phyloP scores from a whole-genome alignment of 768 basidiomycete species.

The Hygrocybe punicea region DNA sequence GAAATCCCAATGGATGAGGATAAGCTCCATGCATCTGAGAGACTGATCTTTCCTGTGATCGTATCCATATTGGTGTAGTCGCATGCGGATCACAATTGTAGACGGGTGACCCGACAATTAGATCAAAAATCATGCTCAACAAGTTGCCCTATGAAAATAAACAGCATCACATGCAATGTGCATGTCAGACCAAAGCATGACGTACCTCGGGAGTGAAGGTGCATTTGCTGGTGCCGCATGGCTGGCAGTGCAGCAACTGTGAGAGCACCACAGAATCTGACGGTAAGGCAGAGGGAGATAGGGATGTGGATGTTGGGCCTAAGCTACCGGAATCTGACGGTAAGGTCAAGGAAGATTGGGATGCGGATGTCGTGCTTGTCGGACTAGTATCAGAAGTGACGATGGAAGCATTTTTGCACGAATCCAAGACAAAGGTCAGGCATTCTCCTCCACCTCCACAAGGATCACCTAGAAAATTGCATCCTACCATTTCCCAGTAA shows the following conservation, averaged over 20 bases:
- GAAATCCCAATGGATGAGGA: background rate
- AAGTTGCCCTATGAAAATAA: background rate
- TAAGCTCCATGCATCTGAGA: background rate
- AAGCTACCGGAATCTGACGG: no score
- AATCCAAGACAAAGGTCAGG: background rate
- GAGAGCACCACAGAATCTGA: background rate
- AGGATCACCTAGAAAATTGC: background rate
- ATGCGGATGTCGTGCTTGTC: no score
- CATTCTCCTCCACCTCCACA: background rate
- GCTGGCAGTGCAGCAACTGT: background rate
- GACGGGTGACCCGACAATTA: background rate
- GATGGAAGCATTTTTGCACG: background rate
- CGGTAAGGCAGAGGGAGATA: no score
- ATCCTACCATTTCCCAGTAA: background rate
- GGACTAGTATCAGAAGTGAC: no score
- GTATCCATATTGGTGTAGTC: background rate
- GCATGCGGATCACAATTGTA: background rate
- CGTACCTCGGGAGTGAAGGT: background rate
- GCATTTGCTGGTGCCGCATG: background rate
- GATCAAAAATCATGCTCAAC: background rate
- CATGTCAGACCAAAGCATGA: background rate
- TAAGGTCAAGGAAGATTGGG: no score
- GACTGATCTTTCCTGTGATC: background rate
- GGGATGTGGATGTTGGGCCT: no score
- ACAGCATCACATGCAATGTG: background rate